Conservation (phyloP, 2,329 filamentous ascomycete genomes). For the Ophiocordyceps camponoti-rufipedis region DNA sequence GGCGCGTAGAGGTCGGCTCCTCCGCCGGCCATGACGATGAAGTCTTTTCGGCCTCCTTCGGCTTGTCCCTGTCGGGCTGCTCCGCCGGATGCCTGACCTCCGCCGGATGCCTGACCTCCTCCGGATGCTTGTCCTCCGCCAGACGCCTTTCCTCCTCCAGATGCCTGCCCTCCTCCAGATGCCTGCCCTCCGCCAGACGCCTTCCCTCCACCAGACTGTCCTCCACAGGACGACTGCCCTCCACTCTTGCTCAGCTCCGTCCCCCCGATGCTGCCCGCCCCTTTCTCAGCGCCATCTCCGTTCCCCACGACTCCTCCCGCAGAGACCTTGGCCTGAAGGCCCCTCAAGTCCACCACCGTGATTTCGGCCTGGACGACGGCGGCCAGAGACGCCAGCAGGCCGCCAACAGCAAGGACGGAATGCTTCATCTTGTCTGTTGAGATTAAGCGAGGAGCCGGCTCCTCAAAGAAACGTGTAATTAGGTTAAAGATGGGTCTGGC, state of each 20-base stretch:
- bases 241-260: no score
- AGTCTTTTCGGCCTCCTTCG: background rate
- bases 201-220: no score
- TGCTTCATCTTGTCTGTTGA: background rate
- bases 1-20: conserved; percentile 13
- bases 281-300: no score
- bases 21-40: background rate
- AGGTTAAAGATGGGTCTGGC: background rate
- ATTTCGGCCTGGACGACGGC: background rate
- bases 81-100: no score
- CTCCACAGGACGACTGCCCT: no score
- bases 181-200: no score
- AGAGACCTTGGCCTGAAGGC: background rate
- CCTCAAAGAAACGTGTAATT: background rate
- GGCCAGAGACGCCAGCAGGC: background rate
- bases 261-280: background rate
- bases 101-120: no score
- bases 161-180: no score
- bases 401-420: background rate
- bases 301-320: background rate
- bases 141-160: no score
- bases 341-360: background rate
- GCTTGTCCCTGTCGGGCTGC: background rate
- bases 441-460: background rate
- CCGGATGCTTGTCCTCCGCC: no score